A percentile compares a stretch with the other conserved stretches of the same genome.
phyloP scores from a whole-genome alignment of 179 eudicot genomes.

The Spergularia azorica region DNA sequence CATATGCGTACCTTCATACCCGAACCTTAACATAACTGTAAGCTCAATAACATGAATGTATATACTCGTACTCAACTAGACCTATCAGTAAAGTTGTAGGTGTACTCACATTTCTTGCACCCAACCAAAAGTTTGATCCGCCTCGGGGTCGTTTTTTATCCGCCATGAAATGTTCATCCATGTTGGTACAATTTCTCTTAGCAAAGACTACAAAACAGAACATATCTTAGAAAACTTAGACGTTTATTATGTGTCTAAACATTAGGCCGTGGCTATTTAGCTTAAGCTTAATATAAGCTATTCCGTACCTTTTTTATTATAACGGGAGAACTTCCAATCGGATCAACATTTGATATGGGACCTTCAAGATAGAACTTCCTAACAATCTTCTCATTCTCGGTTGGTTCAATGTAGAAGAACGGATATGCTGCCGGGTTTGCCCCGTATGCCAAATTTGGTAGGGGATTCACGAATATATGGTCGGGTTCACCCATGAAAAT shows the following conservation, averaged over 20 bases:
- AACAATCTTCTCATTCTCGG: slow-evolving; percentile 50
- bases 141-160: slow-evolving; percentile 90
- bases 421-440: slow-evolving; percentile 69
- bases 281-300: no score
- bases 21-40: no score
- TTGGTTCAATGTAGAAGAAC: slow-evolving; percentile 75
- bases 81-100: neutral
- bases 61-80: neutral
- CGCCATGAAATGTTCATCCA: slow-evolving; percentile 92
- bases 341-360: slow-evolving; percentile 67
- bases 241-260: no score
- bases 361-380: slow-evolving; percentile 67
- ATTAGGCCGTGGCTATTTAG: no score
- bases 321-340: slow-evolving; percentile 87
- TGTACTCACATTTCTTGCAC: slow-evolving; percentile 74
- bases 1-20: slow-evolving; percentile 76
- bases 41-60: neutral
- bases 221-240: no score
- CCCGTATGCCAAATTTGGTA: slow-evolving; percentile 65
- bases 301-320: slow-evolving; percentile 59
- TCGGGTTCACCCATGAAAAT: slow-evolving; percentile 85
- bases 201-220: slow-evolving; percentile 3
- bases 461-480: slow-evolving; percentile 67
- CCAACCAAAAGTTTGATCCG: slow-evolving; percentile 92
- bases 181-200: slow-evolving; percentile 85